Base-by-base conservation (phyloP, 2,329 filamentous ascomycete genomes). In the Microcyclospora tardicrescens region DNA sequence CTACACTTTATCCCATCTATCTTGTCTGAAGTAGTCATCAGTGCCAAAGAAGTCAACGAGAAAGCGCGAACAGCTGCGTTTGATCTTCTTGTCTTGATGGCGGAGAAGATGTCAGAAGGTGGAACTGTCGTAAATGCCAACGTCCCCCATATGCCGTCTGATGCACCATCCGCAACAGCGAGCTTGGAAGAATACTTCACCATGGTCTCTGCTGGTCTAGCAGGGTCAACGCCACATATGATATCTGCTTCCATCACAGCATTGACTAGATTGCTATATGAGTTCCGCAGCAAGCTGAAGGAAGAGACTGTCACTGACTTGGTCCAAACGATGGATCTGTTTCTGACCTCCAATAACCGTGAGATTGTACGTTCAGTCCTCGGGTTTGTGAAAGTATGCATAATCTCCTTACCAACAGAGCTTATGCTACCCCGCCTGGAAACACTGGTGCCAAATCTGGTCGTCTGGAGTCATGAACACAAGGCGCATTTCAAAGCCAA, bases 401-500 rank as follows among this genome's bases (percentile, higher is more conserved):
- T 94, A 42, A 85, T 96, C 53, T 80, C 83, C 42, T 67, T 96
- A 24, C 85, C 89, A 0, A 75, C 78, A 31, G 76, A 81, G 5
- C 69, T 93, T 46, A 79, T 98, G 67, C 71, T 80, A 28, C 79
- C 84, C 4, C 77, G 86, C 16, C 74, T 98, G 28, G 66, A 71
- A 27, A 77, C 78, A 0, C 71, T 98, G 35, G 75, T 98, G 2
- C 84, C 87, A 3, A 93, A 93, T 61, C 69, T 96, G 14, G 84
- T 96, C 70, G 77, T 87, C 32, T 98, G 91, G 89, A 87, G 83
- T 57, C 85, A 95, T 61, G 91, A 98, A 63, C 93, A 98, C 69
- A 96, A 96, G 67, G 86, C 86, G 10, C 86, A 93, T 58, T 91
- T 98, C 67, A 85, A 89, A 55, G 80, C 84, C 36, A 98, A 96